phyloP scores from a whole-genome alignment of 2,329 filamentous ascomycete genomes.

The Anisogramma anomala region DNA sequence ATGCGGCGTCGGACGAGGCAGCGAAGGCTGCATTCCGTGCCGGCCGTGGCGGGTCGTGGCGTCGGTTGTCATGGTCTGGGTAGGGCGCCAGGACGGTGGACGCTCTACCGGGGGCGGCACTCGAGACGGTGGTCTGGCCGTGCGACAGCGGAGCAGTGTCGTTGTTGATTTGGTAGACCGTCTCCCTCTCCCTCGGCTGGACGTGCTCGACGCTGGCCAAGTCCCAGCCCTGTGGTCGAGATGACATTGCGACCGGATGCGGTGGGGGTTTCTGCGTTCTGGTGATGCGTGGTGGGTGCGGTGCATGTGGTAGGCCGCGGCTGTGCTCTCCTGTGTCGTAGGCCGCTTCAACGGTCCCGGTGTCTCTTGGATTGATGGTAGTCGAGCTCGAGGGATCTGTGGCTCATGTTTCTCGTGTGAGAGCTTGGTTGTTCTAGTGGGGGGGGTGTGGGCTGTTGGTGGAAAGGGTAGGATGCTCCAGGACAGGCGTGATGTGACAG shows the following conservation, averaged over 20 bases:
- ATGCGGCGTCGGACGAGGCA: slow-evolving; percentile 2
- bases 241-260: slow-evolving; percentile 6
- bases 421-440: background rate
- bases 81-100: background rate
- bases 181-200: slow-evolving; percentile 4
- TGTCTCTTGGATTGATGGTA: slow-evolving; percentile 12
- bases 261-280: background rate
- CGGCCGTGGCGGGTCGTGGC: slow-evolving; percentile 1
- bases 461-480: too few relatives aligned
- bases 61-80: slow-evolving; percentile 1
- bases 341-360: slow-evolving; percentile 11
- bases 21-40: slow-evolving; percentile 5
- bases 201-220: slow-evolving; percentile 8
- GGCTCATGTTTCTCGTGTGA: slow-evolving; percentile 11
- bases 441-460: too few relatives aligned
- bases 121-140: background rate
- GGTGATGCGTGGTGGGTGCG: background rate
- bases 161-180: background rate
- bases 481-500: too few relatives aligned
- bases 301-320: too few relatives aligned
- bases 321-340: background rate
- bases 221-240: slow-evolving; percentile 10
- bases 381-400: slow-evolving; percentile 3
- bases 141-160: background rate
- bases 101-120: background rate